Base-by-base conservation (phyloP, 78 protist species). In the Dictyostelium brefeldianum region DNA sequence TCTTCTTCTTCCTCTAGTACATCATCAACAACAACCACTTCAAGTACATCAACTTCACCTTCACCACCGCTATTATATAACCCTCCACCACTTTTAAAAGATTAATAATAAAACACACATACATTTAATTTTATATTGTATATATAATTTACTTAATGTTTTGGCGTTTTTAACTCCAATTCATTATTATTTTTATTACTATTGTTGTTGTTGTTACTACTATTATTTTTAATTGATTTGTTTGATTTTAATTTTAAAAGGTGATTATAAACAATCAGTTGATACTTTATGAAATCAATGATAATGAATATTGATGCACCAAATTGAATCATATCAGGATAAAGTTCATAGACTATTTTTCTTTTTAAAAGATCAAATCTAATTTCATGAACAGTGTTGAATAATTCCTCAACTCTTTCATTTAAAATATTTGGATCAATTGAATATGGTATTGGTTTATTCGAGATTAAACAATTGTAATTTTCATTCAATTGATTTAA, bases 281-380 rank as follows among this genome's bases (percentile, higher is more conserved):
- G 81, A 65, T 77, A 14, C 15, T 59, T 75, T 3, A 77, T 43
- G 18, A 87, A 87, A n/a, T 87, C 93, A 15, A 67, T 2, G 14
- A 87, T 48, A 15, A 51, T 54, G 51, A 75, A 87, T 59, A 87
- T 77, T 64, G 62, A 81, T 0, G 85, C 69, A 47, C 93, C 93
- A 77, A 87, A 87, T 65, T 59, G 78, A 64, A 87, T 87, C 93
- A 87, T 87, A 20, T 87, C 93, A n/a, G 93, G 93, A 31, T 87
- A 71, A 4, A 87, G 25, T 41, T 70, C 54, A 15, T 31, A 77
- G 1, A 87, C 43, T 12, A 48, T 43, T 56, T 77, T 87, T 46
- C 64, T n/a, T 25, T 87, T 50, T 7, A 87, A 36, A 4, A 87
- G 53, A 31, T 78, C 78, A 12, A 31, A 7, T 65, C 93, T 74